Evolutionary conservation across 139 green algal genomes (phyloP), one percentile per base, ranked within the genome.

Genomic region (Picochlorum sp.): DNA sequence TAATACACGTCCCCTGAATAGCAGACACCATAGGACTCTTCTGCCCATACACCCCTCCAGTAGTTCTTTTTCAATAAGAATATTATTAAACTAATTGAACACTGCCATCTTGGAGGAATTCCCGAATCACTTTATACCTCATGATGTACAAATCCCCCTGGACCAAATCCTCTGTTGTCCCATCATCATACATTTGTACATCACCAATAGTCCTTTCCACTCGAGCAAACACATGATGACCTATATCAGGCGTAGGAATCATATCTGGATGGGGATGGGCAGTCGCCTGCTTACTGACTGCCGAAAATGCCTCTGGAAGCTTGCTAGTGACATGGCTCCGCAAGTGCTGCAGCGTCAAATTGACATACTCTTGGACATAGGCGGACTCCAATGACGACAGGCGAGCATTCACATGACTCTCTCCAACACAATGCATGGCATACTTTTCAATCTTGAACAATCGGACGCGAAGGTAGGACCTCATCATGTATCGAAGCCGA

Each of bases 81-180:
- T 4, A 41, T 14, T 49, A 23, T 82, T 72, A 73, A 18, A 70
- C 32, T 4, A 80, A 71, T 64, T 74, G 34, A 38, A 80, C 70
- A 4, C 41, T 44, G 9, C 61, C 60, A 5, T 73, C 69, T 6
- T 52, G 54, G 26, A 83, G 30, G 45, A 83, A 57, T 47, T 45
- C 28, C 54, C 65, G 62, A 9, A 83, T 55, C 7, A 68, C 54
- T 4, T 63, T 41, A 45, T 81, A 82, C 3, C 73, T 68, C 18
- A 78, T 76, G 1, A 83, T 68, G 68, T 76, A 83, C 69, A 83
- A 45, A 57, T 83, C 77, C 6, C 62, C 77, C 14, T 69, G 66
- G 57, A 71, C 69, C 57, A 83, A 79, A 18, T 83, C 74, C 0
- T 66, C 59, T 34, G 62, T 79, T 4, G 49, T 74, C 68, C 77